Percentiles rank a stretch among this genome's conserved stretches.
These are phyloP conservation scores for Russula emetica DNA, from an alignment of 768 basidiomycete genomes.

Conservation along the genomic window DNA sequence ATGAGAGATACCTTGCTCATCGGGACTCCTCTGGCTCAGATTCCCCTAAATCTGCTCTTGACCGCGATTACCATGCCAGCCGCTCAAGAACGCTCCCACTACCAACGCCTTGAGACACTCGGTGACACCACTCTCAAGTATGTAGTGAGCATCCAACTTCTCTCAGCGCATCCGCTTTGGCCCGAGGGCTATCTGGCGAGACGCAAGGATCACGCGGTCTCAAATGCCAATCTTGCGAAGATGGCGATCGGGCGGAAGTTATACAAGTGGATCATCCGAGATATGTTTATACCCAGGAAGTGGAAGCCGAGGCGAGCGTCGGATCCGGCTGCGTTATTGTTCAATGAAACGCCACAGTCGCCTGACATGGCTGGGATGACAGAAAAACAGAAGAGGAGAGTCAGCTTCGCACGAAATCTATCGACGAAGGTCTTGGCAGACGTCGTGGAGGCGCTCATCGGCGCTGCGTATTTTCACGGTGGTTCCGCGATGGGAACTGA, in stretches of 20 bases:
- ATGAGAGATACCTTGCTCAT: constrained; percentile 48
- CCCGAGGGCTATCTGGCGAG: constrained; percentile 71
- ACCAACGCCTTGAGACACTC: constrained; percentile 70
- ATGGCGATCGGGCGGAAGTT: constrained; percentile 49
- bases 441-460: constrained; percentile 78
- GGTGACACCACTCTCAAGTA: constrained; percentile 77
- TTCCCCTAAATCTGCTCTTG: constrained; percentile 47
- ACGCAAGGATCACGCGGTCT: constrained; percentile 70
- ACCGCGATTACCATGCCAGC: constrained; percentile 60
- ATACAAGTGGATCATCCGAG: constrained; percentile 67
- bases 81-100: constrained; percentile 55
- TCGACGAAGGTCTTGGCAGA: constrained; percentile 86
- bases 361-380: constrained; percentile 12
- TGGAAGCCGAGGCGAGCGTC: constrained; percentile 39
- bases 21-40: constrained; percentile 38
- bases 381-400: constrained; percentile 31
- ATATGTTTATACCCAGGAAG: constrained; percentile 40
- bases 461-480: constrained; percentile 69
- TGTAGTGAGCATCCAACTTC: constrained; percentile 51
- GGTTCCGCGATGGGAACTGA: constrained; percentile 58
- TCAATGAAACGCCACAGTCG: not conserved
- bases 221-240: constrained; percentile 66
- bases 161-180: constrained; percentile 66
- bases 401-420: constrained; percentile 37
- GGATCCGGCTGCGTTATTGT: constrained; percentile 20